Evolutionary conservation across 257 asterid species (phyloP), one percentile per base, ranked within the genome.

Genomic region (Rubia yunnanensis): DNA sequence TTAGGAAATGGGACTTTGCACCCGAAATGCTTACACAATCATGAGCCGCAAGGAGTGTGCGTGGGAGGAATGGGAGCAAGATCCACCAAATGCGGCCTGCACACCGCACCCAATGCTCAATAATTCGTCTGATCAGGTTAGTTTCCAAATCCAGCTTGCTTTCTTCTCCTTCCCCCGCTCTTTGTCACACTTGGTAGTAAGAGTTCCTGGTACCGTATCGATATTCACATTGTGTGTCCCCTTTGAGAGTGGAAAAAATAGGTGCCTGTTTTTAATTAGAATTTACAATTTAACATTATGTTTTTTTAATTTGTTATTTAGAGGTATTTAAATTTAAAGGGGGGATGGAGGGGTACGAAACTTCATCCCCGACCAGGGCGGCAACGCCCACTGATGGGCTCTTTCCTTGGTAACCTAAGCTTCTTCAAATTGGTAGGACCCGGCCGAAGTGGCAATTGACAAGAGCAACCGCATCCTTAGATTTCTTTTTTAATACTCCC

Each of bases 41-140:
- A 54, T 54, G 60, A 26, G 58, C 27, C 58, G 14, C 30, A 3
- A 13, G 24, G 58, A 53, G 28, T 9, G 2, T 9, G 2, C 5
- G 24, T 52, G 1, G 18, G 30, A 10, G 56, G 56, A 7, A 44
- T 44, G 57, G 20, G 26, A 59, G 44, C 64, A 59, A 30, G 44
- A 59, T 59, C 64, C 64, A 59, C 64, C 36, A 59, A 30, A 32
- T 59, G 27, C 41, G 64, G 64, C 64, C 64, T 31, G 22, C 41
- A 18, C 44, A 32, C 52, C 52, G n/a, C 22, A 44, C 52, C 22
- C 52, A 44, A 4, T 14, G n/a, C 6, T 15, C 52, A 44, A 44
- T 44, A 15, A 44, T 44, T 44, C 52, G n/a, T n/a, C n/a, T n/a
- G n/a, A 41, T 3, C 49, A 41, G 49, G n/a, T 41, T 41, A 17